These are phyloP conservation scores for Candida nitratophila DNA, from an alignment of 805 yeast genomes.

Conservation along the genomic window DNA sequence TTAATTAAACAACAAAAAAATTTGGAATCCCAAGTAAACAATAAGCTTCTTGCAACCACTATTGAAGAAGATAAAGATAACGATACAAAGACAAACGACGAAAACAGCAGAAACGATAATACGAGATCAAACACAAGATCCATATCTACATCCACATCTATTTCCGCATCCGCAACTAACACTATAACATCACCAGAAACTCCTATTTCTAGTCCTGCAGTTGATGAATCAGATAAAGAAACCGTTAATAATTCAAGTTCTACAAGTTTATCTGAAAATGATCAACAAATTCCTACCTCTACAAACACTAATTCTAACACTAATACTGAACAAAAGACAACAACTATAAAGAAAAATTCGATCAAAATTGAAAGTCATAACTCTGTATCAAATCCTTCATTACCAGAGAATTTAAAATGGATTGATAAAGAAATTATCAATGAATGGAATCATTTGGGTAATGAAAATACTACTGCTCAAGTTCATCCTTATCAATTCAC, in stretches of 20 bases:
- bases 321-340: conserved; percentile 10
- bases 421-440: conserved; percentile 55
- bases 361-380: conserved; percentile 20
- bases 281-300: neutral
- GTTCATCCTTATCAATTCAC: conserved; percentile 95
- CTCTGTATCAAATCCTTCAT: conserved; percentile 7
- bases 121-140: no score
- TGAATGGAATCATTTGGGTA: conserved; percentile 78
- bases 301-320: neutral
- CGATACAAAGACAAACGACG: no score
- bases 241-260: conserved; percentile 4
- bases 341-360: conserved; percentile 28
- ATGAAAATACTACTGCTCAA: conserved; percentile 85
- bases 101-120: no score
- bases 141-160: no score
- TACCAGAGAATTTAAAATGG: conserved; percentile 75
- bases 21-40: no score
- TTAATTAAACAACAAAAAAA: neutral
- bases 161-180: no score
- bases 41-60: no score
- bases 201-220: neutral
- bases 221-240: neutral
- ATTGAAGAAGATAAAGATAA: neutral
- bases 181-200: no score
- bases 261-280: conserved; percentile 8